Evolutionary conservation across 2,329 filamentous ascomycete species (phyloP).

Genomic region (Chrysosporium queenslandicum): DNA sequence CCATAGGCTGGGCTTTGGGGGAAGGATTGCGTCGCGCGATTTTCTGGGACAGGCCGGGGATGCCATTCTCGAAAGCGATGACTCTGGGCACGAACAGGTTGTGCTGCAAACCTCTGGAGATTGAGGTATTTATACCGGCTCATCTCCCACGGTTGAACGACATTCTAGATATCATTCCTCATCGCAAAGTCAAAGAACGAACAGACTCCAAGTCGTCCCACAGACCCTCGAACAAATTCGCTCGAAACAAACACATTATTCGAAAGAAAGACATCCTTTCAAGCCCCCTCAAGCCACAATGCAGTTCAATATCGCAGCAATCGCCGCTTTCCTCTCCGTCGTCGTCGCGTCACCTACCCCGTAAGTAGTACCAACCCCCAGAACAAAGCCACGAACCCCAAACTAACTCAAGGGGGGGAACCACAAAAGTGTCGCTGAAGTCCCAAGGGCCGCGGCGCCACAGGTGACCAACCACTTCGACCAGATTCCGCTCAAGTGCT

Average conservation of each 20-base stretch:
- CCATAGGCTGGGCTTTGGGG: background rate
- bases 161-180: background rate
- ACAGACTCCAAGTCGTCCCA: background rate
- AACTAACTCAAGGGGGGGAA: background rate
- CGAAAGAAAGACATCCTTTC: background rate
- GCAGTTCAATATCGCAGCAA: background rate
- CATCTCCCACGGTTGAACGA: background rate
- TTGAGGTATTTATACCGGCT: slow-evolving; percentile 3
- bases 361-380: background rate
- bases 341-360: background rate
- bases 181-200: background rate
- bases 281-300: background rate
- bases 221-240: background rate
- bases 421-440: background rate
- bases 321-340: background rate
- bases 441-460: background rate
- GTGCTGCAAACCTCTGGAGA: background rate
- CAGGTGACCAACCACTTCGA: slow-evolving; percentile 1
- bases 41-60: background rate
- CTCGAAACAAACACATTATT: background rate
- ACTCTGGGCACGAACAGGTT: background rate
- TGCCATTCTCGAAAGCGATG: background rate
- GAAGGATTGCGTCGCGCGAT: background rate
- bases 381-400: background rate
- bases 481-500: slow-evolving; percentile 9